Percentiles rank a stretch among this genome's conserved stretches.
phyloP scores from a whole-genome alignment of 345 rosid genomes.

The Syzygium jambos region DNA sequence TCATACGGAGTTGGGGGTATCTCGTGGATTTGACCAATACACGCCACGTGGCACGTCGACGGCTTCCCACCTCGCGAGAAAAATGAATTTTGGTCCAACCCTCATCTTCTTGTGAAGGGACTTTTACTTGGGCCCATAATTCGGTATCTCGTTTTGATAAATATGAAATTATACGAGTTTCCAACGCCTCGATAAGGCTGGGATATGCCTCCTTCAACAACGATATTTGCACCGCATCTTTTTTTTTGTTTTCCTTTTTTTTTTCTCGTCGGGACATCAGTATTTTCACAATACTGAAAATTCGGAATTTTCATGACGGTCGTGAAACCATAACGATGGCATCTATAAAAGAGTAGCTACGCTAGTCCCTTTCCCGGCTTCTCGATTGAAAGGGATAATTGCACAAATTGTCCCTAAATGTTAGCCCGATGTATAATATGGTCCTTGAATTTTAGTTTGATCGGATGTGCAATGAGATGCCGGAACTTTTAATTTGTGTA shows the following conservation, averaged over 20 bases:
- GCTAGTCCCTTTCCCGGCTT: not conserved
- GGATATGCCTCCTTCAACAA: no score
- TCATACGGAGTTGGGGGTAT: not conserved
- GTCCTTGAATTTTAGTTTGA: not conserved
- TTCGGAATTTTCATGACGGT: not conserved
- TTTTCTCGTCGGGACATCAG: no score
- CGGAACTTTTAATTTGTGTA: not conserved
- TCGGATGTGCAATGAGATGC: not conserved
- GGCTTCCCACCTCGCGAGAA: not conserved
- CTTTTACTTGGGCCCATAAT: not conserved
- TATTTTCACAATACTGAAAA: not conserved
- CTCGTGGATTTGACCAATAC: not conserved
- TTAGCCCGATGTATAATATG: no score
- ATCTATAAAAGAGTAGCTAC: not conserved
- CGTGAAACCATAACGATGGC: not conserved
- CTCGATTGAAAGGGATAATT: not conserved
- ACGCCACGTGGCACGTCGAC: not conserved
- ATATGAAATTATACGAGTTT: not conserved
- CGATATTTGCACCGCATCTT: no score
- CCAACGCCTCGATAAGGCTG: not conserved
- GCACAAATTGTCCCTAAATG: accelerated
- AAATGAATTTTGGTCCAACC: not conserved
- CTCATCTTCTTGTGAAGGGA: no score
- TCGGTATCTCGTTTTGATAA: not conserved
- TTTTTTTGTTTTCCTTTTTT: no score